phyloP scores from a whole-genome alignment of 2,329 filamentous ascomycete species.

The Epichloe baconii region DNA sequence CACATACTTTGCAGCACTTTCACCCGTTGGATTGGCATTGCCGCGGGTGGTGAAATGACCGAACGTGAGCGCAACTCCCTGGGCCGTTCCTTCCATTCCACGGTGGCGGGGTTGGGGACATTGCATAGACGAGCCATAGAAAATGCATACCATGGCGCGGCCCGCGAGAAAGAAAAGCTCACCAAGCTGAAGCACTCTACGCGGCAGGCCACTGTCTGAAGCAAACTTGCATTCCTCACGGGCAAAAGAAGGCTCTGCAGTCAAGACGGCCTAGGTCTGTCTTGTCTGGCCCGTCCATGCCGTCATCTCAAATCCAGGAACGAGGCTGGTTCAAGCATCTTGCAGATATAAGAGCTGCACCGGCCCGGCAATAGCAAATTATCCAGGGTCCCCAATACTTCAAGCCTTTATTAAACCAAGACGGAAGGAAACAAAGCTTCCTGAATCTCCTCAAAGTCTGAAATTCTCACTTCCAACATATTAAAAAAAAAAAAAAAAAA shows the following conservation, averaged over 20 bases:
- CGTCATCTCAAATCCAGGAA: neutral
- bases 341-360: neutral
- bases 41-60: neutral
- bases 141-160: conserved; percentile 4
- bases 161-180: neutral
- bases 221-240: neutral
- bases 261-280: neutral
- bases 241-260: neutral
- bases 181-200: neutral
- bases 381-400: neutral
- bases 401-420: too few relatives aligned
- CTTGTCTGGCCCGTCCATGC: neutral
- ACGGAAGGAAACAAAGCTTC: too few relatives aligned
- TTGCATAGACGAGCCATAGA: neutral
- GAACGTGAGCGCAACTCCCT: neutral
- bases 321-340: neutral
- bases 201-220: neutral
- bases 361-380: neutral
- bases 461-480: too few relatives aligned
- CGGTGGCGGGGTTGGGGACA: neutral
- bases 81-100: conserved; percentile 3
- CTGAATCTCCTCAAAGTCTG: too few relatives aligned
- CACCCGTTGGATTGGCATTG: neutral
- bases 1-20: neutral
- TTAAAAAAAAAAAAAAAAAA: too few relatives aligned